Percentiles rank a stretch among this genome's conserved stretches.
phyloP scores from a whole-genome alignment of 345 rosid species.

The Acer yangbiense region DNA sequence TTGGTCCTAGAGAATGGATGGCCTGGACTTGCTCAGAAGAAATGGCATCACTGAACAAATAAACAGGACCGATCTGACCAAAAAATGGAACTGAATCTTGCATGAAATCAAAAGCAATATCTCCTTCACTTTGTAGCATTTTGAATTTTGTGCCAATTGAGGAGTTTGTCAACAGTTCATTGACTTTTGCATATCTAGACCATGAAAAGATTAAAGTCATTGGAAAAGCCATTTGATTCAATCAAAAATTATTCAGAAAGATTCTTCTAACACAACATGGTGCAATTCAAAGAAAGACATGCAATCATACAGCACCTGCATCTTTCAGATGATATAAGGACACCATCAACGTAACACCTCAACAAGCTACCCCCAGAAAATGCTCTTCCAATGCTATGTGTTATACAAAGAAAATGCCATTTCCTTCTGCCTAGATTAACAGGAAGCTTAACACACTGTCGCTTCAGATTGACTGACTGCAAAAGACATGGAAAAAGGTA shows the following conservation, averaged over 20 bases:
- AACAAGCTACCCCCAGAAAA: constrained; percentile 95
- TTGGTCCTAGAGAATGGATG: constrained; percentile 80
- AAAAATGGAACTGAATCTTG: constrained; percentile 62
- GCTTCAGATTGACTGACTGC: constrained; percentile 82
- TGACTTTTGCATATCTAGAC: constrained; percentile 86
- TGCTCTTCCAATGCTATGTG: constrained; percentile 90
- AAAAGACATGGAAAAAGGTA: constrained; percentile 29
- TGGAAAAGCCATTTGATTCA: constrained; percentile 2
- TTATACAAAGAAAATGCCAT: constrained; percentile 92
- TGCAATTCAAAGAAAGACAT: constrained; percentile 9
- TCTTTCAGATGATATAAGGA: constrained; percentile 88
- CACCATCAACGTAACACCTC: constrained; percentile 84
- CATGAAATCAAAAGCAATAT: constrained; percentile 42
- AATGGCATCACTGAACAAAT: constrained; percentile 80
- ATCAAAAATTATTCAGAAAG: constrained; percentile 6
- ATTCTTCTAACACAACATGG: not conserved
- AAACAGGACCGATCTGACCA: constrained; percentile 96
- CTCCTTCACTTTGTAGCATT: constrained; percentile 60
- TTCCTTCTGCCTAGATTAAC: constrained; percentile 62
- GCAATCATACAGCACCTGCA: constrained; percentile 65
- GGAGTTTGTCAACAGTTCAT: constrained; percentile 73
- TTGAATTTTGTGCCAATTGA: constrained; percentile 67
- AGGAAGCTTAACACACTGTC: constrained; percentile 61
- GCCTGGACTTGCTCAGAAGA: constrained; percentile 85
- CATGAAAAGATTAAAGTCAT: constrained; percentile 30